Evolutionary conservation across 345 rosid species (phyloP), one percentile per base, ranked within the genome.

Genomic region (Eucalyptus lansdowneana): DNA sequence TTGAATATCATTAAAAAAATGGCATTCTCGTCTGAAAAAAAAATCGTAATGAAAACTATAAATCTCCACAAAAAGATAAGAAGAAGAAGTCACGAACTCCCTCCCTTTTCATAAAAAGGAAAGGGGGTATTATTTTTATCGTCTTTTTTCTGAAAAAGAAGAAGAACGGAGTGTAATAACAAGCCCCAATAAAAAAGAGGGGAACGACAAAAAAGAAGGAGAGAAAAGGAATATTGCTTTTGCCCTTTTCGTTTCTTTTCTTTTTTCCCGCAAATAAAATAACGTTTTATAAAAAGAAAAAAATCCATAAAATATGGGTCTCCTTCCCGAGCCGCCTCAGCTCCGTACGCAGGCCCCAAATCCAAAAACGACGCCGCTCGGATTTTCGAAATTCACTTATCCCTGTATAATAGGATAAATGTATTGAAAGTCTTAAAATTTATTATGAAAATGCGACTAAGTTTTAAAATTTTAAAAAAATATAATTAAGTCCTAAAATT

Each of bases 401-500:
- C 4, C 3, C 21, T 17, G 1, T 49, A 49, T 49, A 50, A 50
- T 14, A 1, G 15, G 51, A 14, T 50, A 14, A 50, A 2, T 50
- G 1, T 2, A 50, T 5, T 50, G 0, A 50, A 50, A 50, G 17
- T 5, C 6, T 1, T 50, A 50, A 50, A 50, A 50, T 50, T 50
- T 50, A 2, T 50, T 14, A 50, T 50, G 16, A 50, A 50, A 50
- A 50, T 49, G 15, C 0, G 15, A 50, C 1, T 50, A 50, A 50
- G 1, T 50, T 5, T 1, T 14, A 50, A 50, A 50, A 50, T 1
- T 14, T 50, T 50, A 14, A 50, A 50, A 49, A 50, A 49, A 4
- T 13, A 1, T 0, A 49, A 49, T 49, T 4, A 49, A 49, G 2
- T 12, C 2, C 0, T 49, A 49, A 49, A 49, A 4, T 0, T 47